phyloP scores from a whole-genome alignment of 148 eudicot species.

The Heliosperma pusillum region DNA sequence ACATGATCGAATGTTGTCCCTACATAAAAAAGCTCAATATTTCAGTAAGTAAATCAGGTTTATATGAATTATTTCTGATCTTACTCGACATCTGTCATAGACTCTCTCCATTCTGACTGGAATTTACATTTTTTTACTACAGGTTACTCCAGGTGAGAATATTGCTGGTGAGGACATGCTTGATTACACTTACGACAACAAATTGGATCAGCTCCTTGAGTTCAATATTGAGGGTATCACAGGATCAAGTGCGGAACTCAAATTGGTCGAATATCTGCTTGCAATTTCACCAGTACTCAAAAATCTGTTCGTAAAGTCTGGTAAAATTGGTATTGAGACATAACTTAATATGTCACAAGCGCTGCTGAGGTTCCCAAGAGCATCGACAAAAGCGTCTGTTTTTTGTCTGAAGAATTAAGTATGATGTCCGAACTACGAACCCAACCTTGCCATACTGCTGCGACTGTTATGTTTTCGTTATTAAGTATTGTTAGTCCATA shows the following conservation, averaged over 20 bases:
- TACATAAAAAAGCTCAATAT: not conserved
- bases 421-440: not conserved
- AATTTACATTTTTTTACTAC: not conserved
- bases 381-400: conserved; percentile 12
- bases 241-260: conserved; percentile 18
- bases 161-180: not conserved
- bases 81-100: not conserved
- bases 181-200: not conserved
- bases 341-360: not conserved
- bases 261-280: conserved; percentile 9
- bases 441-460: too few species aligned
- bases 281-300: not conserved
- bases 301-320: not conserved
- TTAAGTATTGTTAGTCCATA: too few species aligned
- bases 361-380: conserved; percentile 5
- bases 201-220: not conserved
- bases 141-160: not conserved
- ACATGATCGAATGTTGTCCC: not conserved
- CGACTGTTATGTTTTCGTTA: too few species aligned
- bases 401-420: not conserved
- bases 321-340: not conserved
- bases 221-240: not conserved
- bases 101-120: not conserved
- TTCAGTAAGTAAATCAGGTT: not conserved
- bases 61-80: not conserved